phyloP scores from a whole-genome alignment of 306 rosid genomes.

The Cucumis hystrix region DNA sequence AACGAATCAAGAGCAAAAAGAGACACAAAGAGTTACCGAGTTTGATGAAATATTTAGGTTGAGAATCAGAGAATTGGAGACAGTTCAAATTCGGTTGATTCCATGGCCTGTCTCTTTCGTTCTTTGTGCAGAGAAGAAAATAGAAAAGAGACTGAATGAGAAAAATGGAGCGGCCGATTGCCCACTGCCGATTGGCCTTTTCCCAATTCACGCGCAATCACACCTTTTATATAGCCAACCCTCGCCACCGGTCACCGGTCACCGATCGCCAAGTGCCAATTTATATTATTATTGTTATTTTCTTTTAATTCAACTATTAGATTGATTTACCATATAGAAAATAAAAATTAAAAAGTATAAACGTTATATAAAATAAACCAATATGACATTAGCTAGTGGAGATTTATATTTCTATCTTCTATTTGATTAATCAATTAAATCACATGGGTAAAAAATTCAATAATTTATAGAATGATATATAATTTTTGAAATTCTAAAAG shows the following conservation, averaged over 20 bases:
- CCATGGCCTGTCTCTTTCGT: constrained; percentile 30
- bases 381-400: no score
- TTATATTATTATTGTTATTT: no score
- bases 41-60: constrained; percentile 1
- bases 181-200: neutral
- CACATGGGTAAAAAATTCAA: no score
- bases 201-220: neutral
- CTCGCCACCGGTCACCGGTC: constrained; percentile 19
- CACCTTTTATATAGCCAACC: neutral
- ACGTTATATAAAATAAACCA: no score
- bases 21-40: neutral
- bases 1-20: constrained; percentile 13
- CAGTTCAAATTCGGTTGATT: constrained; percentile 32
- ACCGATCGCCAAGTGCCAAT: neutral
- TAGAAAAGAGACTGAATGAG: neutral
- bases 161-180: neutral
- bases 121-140: neutral
- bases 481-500: neutral
- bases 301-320: no score
- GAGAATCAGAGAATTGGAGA: neutral
- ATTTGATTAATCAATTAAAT: no score
- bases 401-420: neutral
- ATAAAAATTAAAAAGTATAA: no score
- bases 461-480: neutral
- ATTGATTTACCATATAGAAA: no score